phyloP scores from a whole-genome alignment of 1,284 basidiomycete species.

The Leccinum subfulvum region DNA sequence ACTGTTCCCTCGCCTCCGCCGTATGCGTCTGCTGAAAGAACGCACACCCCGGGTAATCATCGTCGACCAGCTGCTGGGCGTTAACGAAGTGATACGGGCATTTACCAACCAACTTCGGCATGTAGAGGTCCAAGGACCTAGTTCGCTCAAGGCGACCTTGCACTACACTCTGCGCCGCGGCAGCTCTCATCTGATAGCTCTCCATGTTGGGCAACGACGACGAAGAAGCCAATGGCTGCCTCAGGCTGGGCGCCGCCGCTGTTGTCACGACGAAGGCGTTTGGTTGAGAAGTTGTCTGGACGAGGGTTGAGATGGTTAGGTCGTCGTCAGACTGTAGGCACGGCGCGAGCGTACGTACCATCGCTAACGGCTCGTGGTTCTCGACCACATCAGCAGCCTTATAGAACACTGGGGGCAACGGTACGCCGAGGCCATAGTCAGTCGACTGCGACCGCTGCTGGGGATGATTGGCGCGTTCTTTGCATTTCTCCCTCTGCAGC shows the following conservation, averaged over 20 bases:
- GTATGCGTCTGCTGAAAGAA: not conserved
- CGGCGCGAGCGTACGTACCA: no score
- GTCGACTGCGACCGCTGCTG: not conserved
- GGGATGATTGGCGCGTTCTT: not conserved
- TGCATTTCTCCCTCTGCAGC: not conserved
- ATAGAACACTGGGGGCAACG: not conserved
- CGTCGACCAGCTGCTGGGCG: not conserved
- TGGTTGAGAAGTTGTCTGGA: not conserved
- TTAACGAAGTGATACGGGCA: slow-evolving; percentile 10
- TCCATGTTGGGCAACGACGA: not conserved
- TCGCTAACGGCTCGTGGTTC: not conserved
- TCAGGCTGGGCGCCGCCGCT: no score
- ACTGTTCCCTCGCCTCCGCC: not conserved
- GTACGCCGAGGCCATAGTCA: not conserved
- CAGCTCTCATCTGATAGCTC: not conserved
- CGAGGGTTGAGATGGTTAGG: no score
- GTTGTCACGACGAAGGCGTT: not conserved
- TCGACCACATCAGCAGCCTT: not conserved
- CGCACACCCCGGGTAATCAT: not conserved
- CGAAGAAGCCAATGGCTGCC: not conserved
- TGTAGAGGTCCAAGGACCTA: not conserved
- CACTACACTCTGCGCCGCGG: not conserved
- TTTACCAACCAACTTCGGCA: slow-evolving; percentile 1
- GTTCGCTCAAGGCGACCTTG: not conserved
- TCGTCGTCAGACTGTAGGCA: no score